Conservation (phyloP, 2,329 filamentous ascomycete species). For the Acarospora socialis region DNA sequence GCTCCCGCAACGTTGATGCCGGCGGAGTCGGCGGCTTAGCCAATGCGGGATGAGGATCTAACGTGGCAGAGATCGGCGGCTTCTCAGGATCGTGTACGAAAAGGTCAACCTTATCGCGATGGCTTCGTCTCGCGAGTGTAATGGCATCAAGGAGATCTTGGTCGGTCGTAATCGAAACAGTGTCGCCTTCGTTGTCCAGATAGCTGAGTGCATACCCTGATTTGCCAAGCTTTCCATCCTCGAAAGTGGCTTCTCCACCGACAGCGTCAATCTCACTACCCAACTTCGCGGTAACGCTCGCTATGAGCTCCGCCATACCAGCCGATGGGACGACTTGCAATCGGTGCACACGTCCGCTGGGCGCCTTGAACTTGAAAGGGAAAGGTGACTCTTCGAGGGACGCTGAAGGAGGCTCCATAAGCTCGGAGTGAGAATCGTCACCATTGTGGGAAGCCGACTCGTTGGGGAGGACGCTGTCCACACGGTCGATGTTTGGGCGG, state of each 20-base stretch:
- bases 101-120: constrained; percentile 85
- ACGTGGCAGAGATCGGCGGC: constrained; percentile 56
- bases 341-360: constrained; percentile 83
- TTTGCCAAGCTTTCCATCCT: constrained; percentile 62
- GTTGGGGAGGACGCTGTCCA: constrained; percentile 77
- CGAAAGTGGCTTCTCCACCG: constrained; percentile 63
- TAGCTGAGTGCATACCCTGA: constrained; percentile 88
- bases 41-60: constrained; percentile 43
- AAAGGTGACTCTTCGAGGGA: constrained; percentile 55
- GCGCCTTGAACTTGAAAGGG: constrained; percentile 98
- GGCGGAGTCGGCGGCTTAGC: constrained; percentile 38
- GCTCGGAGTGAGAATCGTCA: constrained; percentile 56
- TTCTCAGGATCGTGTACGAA: constrained; percentile 91
- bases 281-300: constrained; percentile 68
- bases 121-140: constrained; percentile 59
- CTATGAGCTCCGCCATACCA: constrained; percentile 66
- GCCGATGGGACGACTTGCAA: constrained; percentile 70
- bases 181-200: constrained; percentile 91
- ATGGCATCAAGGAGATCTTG: constrained; percentile 87
- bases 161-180: constrained; percentile 91
- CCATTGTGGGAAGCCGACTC: constrained; percentile 93
- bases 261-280: constrained; percentile 70
- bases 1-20: constrained; percentile 33
- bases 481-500: constrained; percentile 48
- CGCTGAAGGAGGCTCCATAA: constrained; percentile 42